Percentiles rank a stretch among this genome's conserved stretches.
These are phyloP conservation scores for Casuarina glauca DNA, from an alignment of 306 rosid species.

Conservation along the genomic window DNA sequence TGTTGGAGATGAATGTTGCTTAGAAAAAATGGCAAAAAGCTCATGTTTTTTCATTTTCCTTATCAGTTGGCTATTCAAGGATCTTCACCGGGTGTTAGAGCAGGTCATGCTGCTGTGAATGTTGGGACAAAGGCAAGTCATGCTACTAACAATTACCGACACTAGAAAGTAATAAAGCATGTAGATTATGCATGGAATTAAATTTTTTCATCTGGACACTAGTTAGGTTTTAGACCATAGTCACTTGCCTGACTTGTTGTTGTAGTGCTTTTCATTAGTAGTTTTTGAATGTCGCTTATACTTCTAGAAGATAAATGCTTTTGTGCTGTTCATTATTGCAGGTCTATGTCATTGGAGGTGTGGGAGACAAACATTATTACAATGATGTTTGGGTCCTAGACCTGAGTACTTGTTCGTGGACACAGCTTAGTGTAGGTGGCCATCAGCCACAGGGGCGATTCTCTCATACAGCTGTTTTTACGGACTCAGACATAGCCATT, in stretches of 20 bases:
- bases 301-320: not conserved
- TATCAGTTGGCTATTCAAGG: constrained; percentile 80
- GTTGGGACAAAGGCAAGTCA: constrained; percentile 76
- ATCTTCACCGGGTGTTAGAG: constrained; percentile 84
- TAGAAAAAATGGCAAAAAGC: constrained; percentile 5
- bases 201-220: not conserved
- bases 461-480: constrained; percentile 88
- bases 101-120: constrained; percentile 87
- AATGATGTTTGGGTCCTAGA: constrained; percentile 90
- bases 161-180: not conserved
- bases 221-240: too few relatives aligned
- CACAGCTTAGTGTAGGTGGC: constrained; percentile 65
- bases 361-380: constrained; percentile 84
- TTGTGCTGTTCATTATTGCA: constrained; percentile 33
- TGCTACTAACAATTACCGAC: not conserved
- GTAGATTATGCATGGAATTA: not conserved
- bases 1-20: not conserved
- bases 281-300: not conserved
- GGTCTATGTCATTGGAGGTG: constrained; percentile 89
- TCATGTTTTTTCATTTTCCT: constrained; percentile 21
- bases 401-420: constrained; percentile 71
- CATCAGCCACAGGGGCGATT: constrained; percentile 87
- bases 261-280: too few relatives aligned
- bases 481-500: constrained; percentile 64
- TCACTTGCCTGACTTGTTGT: too few relatives aligned